A percentile compares a stretch with the other conserved stretches of the same genome.
Conservation (phyloP, 345 rosid species). For the Passiflora organensis region DNA sequence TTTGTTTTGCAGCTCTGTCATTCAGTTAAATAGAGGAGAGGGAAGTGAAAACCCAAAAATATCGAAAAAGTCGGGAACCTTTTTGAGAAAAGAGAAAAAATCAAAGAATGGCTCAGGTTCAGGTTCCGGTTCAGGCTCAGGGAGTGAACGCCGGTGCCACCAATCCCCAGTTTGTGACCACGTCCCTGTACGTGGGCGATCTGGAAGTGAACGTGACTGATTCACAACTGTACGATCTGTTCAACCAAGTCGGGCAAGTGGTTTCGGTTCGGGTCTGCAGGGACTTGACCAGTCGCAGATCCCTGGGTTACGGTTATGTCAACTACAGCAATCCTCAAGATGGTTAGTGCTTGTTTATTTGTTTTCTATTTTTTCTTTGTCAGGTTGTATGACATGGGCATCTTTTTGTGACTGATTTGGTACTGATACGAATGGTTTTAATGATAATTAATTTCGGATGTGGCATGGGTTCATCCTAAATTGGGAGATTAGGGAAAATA, state of each 20-base stretch:
- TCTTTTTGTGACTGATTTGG: neutral
- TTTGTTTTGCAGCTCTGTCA: slow-evolving; percentile 11
- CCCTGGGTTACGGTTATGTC: slow-evolving; percentile 89
- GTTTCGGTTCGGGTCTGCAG: slow-evolving; percentile 79
- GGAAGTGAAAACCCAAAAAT: slow-evolving; percentile 35
- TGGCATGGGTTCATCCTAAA: too few relatives aligned
- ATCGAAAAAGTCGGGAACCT: slow-evolving; percentile 8
- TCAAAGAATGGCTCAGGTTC: slow-evolving; percentile 62
- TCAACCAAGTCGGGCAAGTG: slow-evolving; percentile 76
- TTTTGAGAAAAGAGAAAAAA: neutral
- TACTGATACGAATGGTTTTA: neutral
- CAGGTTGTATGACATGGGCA: neutral
- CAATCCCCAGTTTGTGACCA: slow-evolving; percentile 48
- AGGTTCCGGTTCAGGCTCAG: slow-evolving; percentile 49
- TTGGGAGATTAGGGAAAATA: too few relatives aligned
- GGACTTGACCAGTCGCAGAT: slow-evolving; percentile 66
- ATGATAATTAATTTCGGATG: too few relatives aligned
- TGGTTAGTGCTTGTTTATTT: slow-evolving; percentile 37
- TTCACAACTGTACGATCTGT: slow-evolving; percentile 75
- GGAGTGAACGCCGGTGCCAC: slow-evolving; percentile 39
- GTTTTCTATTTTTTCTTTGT: neutral
- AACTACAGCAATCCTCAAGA: slow-evolving; percentile 68
- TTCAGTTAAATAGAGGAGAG: slow-evolving; percentile 63
- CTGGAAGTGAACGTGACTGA: slow-evolving; percentile 72
- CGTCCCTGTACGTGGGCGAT: slow-evolving; percentile 93